These are phyloP conservation scores for Cutaneotrichosporon spelunceum DNA, from an alignment of 1,284 basidiomycete species.

Conservation along the genomic window DNA sequence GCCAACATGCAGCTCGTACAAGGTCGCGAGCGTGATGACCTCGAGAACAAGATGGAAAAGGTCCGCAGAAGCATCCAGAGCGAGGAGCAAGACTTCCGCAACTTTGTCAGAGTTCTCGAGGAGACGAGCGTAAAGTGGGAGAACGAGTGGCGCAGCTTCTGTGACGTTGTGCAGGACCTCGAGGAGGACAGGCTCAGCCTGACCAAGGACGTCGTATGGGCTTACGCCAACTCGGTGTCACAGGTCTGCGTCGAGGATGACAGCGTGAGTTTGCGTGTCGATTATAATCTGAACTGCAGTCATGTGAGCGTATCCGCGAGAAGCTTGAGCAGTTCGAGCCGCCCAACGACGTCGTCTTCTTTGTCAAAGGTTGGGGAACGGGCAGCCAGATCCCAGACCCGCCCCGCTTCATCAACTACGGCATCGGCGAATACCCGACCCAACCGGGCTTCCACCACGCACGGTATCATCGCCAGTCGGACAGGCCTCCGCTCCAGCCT, in stretches of 20 bases:
- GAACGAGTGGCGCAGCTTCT: constrained; percentile 86
- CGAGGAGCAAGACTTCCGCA: constrained; percentile 87
- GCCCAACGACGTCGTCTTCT: constrained; percentile 76
- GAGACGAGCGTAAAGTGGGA: constrained; percentile 88
- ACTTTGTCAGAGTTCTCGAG: constrained; percentile 75
- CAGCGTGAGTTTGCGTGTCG: constrained; percentile 61
- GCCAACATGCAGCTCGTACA: constrained; percentile 90
- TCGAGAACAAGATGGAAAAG: constrained; percentile 79
- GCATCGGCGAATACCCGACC: constrained; percentile 48
- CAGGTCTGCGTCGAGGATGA: constrained; percentile 95
- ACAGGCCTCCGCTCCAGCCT: constrained; percentile 17
- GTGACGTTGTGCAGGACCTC: constrained; percentile 87
- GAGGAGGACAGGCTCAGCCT: constrained; percentile 93
- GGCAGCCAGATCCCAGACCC: constrained; percentile 69
- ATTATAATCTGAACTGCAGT: constrained; percentile 55
- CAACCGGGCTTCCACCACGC: constrained; percentile 45
- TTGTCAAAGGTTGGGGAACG: constrained; percentile 78
- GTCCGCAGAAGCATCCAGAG: constrained; percentile 82
- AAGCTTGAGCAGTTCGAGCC: constrained; percentile 78
- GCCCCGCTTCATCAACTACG: constrained; percentile 58
- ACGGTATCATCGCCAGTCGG: constrained; percentile 43
- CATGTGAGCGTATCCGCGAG: constrained; percentile 80
- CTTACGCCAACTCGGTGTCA: constrained; percentile 91
- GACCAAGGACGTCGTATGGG: constrained; percentile 93
- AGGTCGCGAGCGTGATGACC: constrained; percentile 89